A percentile compares a stretch with the other conserved stretches of the same genome.
Conservation (phyloP, 1,284 basidiomycete species). For the Earliella scabrosa region DNA sequence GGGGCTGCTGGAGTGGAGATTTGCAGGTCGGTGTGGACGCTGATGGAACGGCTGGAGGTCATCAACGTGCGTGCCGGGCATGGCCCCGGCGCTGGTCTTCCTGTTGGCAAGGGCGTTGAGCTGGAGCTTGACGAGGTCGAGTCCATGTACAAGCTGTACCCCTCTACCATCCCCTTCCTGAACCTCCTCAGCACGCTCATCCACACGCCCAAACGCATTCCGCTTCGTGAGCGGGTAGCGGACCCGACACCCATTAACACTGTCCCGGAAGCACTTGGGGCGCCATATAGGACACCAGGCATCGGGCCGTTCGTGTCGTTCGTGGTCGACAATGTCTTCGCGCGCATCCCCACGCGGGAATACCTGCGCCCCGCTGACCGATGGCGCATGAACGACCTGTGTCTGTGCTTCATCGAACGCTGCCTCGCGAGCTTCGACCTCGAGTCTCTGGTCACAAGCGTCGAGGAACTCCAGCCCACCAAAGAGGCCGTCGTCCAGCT, state of each 20-base stretch:
- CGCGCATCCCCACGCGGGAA: conserved; percentile 71
- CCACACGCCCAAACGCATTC: conserved; percentile 74
- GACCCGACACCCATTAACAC: conserved; percentile 71
- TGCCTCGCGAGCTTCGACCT: conserved; percentile 84
- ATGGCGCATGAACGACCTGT: conserved; percentile 88
- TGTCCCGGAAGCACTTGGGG: conserved; percentile 77
- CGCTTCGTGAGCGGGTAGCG: conserved; percentile 58
- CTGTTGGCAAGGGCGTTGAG: conserved; percentile 71
- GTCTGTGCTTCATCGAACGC: conserved; percentile 86
- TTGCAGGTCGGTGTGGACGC: conserved; percentile 80
- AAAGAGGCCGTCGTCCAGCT: conserved; percentile 57
- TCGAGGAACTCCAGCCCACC: conserved; percentile 54
- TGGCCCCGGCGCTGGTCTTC: conserved; percentile 44
- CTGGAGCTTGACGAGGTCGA: conserved; percentile 89
- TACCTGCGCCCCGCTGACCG: conserved; percentile 78
- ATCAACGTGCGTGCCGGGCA: conserved; percentile 67
- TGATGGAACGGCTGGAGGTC: conserved; percentile 86
- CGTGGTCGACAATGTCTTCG: conserved; percentile 89
- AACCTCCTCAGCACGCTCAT: conserved; percentile 82
- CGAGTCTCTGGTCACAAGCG: conserved; percentile 57
- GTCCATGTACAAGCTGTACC: conserved; percentile 77
- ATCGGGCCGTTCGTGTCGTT: conserved; percentile 83
- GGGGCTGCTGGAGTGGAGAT: conserved; percentile 78
- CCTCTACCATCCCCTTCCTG: conserved; percentile 88
- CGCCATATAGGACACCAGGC: conserved; percentile 76